Evolutionary conservation across 352 stramenopile genomes (phyloP), one percentile per base, ranked within the genome.

Genomic region (Poterioochromonas sp.): DNA sequence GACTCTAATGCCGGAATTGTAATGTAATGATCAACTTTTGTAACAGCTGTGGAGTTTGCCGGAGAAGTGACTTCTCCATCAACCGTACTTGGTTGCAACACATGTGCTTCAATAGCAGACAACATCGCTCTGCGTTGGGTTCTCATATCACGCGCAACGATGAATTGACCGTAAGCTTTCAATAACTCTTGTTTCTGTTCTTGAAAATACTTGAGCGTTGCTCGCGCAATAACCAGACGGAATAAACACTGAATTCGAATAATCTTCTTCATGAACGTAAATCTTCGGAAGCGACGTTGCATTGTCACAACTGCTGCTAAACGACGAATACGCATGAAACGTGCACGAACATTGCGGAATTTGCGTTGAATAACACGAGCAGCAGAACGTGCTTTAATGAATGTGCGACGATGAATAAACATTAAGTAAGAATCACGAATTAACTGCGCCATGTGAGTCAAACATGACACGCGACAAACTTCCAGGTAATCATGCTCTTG

Each of bases 221-320:
- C 11, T 26, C 12, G 12, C 12, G 58, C 58, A 18, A 68, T 15
- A 26, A 39, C 12, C 11, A 5, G 8, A 18, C 58, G 58, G 12
- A 68, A 37, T 32, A 35, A 18, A 68, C 58, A 68, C 29, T 68
- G 58, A 68, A 68, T 12, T 18, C 58, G 58, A 15, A 39, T 68
- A 15, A 68, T 39, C 5, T 26, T 68, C 11, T 39, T 32, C 26
- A 8, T 32, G 29, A 68, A 68, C 29, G 5, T 5, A 40, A 15
- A 39, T 39, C 58, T 32, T 32, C 58, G 58, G 29, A 37, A 68
- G 29, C 12, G 12, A 32, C 58, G 58, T 39, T 68, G 58, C 11
- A 68, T 15, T 39, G 58, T 68, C 12, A 39, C 12, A 18, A 37
- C 26, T 39, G 58, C 58, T 39, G 26, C 5, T 39, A 68, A 39